phyloP scores from a whole-genome alignment of 2,329 filamentous ascomycete genomes.

The Ascomycota sp. region DNA sequence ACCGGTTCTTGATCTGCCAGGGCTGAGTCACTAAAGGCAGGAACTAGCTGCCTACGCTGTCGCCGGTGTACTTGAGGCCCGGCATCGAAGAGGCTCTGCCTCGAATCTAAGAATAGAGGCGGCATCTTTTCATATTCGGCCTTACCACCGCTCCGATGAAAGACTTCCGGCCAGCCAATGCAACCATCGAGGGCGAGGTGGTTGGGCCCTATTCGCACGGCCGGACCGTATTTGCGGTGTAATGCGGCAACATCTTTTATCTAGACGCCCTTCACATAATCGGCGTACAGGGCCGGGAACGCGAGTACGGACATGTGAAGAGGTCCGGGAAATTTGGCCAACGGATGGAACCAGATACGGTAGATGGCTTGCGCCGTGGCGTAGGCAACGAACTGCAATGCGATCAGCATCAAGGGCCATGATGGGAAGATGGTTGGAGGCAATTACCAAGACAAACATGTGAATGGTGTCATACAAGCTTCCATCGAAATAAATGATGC shows the following conservation, averaged over 20 bases:
- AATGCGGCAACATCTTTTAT: conserved; percentile 4
- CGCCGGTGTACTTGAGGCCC: conserved; percentile 4
- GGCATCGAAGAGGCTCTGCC: conserved; percentile 3
- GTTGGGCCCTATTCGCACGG: conserved; percentile 20
- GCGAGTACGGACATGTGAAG: too few species aligned
- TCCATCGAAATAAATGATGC: too few species aligned
- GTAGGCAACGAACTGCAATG: too few species aligned
- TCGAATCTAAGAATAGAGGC: neutral
- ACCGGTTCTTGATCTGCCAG: conserved; percentile 11
- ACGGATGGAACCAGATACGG: too few species aligned
- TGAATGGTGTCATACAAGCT: too few species aligned
- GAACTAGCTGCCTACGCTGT: conserved; percentile 8
- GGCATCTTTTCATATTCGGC: conserved; percentile 3
- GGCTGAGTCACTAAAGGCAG: conserved; percentile 11
- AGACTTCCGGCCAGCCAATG: conserved; percentile 14
- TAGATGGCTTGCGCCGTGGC: too few species aligned
- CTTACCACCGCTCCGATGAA: conserved; percentile 6
- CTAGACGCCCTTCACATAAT: conserved; percentile 1
- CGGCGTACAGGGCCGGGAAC: too few species aligned
- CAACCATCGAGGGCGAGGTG: conserved; percentile 15
- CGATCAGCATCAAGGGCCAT: too few species aligned
- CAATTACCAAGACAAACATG: too few species aligned
- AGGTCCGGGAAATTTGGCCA: too few species aligned
- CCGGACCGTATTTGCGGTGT: conserved; percentile 10
- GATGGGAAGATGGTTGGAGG: too few species aligned